These are phyloP conservation scores for Cochlearia excelsa DNA, from an alignment of 345 rosid genomes.

Conservation along the genomic window DNA sequence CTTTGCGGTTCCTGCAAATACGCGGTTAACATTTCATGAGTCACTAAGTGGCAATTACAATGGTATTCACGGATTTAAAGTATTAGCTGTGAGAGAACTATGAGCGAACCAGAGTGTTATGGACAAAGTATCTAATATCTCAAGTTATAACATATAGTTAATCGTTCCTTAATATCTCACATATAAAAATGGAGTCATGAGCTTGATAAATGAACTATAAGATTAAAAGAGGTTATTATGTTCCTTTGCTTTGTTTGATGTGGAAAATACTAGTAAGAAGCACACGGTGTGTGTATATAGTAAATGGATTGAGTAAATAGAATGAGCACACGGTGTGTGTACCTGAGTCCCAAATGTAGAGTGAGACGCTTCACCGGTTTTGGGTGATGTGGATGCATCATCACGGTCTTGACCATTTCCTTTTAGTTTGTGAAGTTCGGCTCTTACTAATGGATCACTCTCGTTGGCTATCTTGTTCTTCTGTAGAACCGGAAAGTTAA, in stretches of 20 bases:
- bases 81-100: background rate
- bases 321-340: background rate
- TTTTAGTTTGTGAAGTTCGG: slow-evolving; percentile 46
- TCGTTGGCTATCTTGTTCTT: slow-evolving; percentile 66
- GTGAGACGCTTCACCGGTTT: slow-evolving; percentile 48
- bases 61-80: background rate
- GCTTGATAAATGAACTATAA: background rate
- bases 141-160: background rate
- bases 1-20: slow-evolving; percentile 41
- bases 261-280: slow-evolving; percentile 19
- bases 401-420: slow-evolving; percentile 53
- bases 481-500: slow-evolving; percentile 40
- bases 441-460: slow-evolving; percentile 46
- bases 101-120: background rate
- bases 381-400: slow-evolving; percentile 51
- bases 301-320: slow-evolving; percentile 16
- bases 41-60: background rate
- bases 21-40: slow-evolving; percentile 6
- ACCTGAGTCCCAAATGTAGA: slow-evolving; percentile 56
- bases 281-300: background rate
- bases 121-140: background rate
- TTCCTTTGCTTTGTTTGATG: background rate
- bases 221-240: background rate
- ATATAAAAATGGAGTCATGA: slow-evolving; percentile 10
- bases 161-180: slow-evolving; percentile 5